Base-by-base conservation (phyloP, 1,284 basidiomycete species). In the Anthracocystis setariae region DNA sequence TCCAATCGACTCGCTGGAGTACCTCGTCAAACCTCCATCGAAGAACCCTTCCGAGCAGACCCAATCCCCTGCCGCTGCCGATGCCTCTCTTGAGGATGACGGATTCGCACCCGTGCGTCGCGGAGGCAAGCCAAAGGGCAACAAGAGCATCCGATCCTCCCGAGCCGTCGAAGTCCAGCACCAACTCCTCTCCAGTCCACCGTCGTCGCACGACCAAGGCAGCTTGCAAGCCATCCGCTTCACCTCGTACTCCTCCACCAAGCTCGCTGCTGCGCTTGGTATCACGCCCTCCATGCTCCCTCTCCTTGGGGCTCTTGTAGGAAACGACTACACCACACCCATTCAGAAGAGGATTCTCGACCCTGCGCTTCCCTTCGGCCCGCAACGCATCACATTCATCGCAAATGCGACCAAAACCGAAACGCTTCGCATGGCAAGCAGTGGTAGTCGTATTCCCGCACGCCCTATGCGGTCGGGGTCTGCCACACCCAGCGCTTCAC, bases 291-390 rank as follows among this genome's bases (percentile, higher is more conserved):
- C 70, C 0, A 73, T 80, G 50, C 66, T 80, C 1, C 67, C 78
- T 5, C 64, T 80, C 0, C 60, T 80, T 12, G 78, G 72, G 8
- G 68, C 78, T 3, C 27, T 80, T 0, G 69, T 72, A 8, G 78
- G 76, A 38, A 80, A 80, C 61, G 78, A 80, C 65, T 76, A 77
- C 58, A 71, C 74, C 0, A 50, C 73, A 18, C 29, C 43, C n/a
- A 45, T 71, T 10, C 78, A 79, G 37, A 52, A 38, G 17, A 51
- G 52, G 5, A 60, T 78, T 24, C 62, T 79, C n/a, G 67, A 68
- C 23, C 64, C 61, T 17, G 59, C 76, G n/a, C 55, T 70, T 2
- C 62, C 65, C 5, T 38, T 32, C 24, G 62, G 73, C 2, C 56
- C 54, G 3, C 62, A 70, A 23, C 57, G 72, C 8, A 66, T 79